These are phyloP conservation scores for Gossypium gossypioides DNA, from an alignment of 441 rosid species.

Conservation along the genomic window DNA sequence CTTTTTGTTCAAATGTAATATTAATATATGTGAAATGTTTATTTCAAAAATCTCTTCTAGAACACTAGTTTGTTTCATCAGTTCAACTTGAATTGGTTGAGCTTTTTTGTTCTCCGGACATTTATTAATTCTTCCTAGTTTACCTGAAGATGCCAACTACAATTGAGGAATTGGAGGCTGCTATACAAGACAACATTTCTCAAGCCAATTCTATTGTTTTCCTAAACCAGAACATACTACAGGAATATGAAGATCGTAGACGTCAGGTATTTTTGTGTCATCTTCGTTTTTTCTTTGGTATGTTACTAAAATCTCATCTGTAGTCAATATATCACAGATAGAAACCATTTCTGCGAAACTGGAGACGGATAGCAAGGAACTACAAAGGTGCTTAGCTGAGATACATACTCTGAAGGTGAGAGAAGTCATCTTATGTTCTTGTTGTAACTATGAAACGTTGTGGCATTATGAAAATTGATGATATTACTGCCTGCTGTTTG, in stretches of 20 bases:
- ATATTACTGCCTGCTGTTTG: background rate
- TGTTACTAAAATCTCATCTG: slow-evolving; percentile 6
- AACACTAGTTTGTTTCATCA: background rate
- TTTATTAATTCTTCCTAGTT: slow-evolving; percentile 9
- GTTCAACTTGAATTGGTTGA: background rate
- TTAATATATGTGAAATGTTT: background rate
- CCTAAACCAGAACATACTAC: slow-evolving; percentile 68
- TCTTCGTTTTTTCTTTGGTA: slow-evolving; percentile 4
- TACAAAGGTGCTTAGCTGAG: slow-evolving; percentile 48
- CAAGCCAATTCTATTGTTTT: slow-evolving; percentile 82
- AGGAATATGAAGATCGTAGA: slow-evolving; percentile 76
- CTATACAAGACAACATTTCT: slow-evolving; percentile 66
- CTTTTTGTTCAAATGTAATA: background rate
- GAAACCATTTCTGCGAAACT: slow-evolving; percentile 43
- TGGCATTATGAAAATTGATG: background rate
- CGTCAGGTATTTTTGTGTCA: slow-evolving; percentile 34
- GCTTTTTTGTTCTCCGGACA: background rate
- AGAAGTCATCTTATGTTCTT: slow-evolving; percentile 8
- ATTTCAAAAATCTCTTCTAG: background rate
- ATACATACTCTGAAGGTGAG: slow-evolving; percentile 64
- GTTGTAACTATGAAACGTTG: background rate
- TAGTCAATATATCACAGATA: slow-evolving; percentile 34
- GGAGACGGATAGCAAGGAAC: slow-evolving; percentile 56
- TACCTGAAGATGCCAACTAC: slow-evolving; percentile 71
- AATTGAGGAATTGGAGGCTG: slow-evolving; percentile 84